phyloP scores from a whole-genome alignment of 768 basidiomycete species.

The Pisolithus orientalis region DNA sequence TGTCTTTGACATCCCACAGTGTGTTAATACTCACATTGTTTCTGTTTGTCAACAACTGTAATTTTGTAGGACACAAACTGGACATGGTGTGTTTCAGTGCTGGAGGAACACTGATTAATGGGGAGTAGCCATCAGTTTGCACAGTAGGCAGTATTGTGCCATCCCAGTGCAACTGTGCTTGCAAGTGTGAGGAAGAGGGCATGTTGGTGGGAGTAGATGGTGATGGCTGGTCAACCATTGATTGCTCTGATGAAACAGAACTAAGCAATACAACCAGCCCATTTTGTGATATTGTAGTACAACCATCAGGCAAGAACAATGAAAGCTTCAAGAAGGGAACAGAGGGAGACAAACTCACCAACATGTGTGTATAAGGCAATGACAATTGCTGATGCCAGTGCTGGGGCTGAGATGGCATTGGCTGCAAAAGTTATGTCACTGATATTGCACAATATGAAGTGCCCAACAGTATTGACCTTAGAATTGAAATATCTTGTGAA shows the following conservation, averaged over 20 bases:
- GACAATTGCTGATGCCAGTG: background rate
- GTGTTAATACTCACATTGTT: no score
- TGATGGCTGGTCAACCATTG: background rate
- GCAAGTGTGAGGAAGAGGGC: background rate
- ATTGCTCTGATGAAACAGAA: conserved; percentile 3
- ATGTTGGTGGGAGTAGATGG: conserved; percentile 8
- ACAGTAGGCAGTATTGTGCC: no score
- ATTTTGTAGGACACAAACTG: conserved; percentile 18
- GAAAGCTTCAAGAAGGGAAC: conserved; percentile 49
- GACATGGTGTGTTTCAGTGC: conserved; percentile 18
- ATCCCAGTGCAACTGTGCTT: no score
- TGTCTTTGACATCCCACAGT: no score
- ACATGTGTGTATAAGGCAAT: background rate
- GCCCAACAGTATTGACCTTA: no score
- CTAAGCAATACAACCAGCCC: conserved; percentile 6
- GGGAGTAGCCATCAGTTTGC: conserved; percentile 12
- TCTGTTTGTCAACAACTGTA: no score
- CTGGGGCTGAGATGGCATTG: background rate
- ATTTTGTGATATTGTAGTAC: conserved; percentile 1
- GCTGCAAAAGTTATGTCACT: background rate
- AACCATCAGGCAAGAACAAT: conserved; percentile 30
- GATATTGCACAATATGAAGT: no score
- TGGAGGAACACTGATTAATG: conserved; percentile 1
- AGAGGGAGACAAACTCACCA: conserved; percentile 35
- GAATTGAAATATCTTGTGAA: no score